These are phyloP conservation scores for Nyssa sinensis DNA, from an alignment of 148 eudicot species.

Conservation along the genomic window DNA sequence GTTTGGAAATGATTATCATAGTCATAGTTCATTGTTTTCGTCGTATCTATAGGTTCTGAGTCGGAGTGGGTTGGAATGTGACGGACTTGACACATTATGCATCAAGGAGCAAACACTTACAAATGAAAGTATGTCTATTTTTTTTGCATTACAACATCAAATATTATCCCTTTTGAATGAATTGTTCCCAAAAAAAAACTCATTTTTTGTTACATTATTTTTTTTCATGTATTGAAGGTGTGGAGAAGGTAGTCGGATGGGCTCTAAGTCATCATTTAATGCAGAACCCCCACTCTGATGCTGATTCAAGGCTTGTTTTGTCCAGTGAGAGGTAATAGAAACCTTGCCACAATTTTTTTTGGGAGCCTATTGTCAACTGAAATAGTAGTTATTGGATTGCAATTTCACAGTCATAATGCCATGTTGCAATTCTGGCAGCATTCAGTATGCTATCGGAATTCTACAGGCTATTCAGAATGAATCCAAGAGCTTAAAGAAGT, in stretches of 20 bases:
- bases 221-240: slow-evolving; percentile 52
- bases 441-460: slow-evolving; percentile 69
- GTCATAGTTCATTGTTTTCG: slow-evolving; percentile 1
- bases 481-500: slow-evolving; percentile 79
- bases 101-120: slow-evolving; percentile 69
- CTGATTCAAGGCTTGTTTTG: slow-evolving; percentile 59
- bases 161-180: not conserved
- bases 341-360: not conserved
- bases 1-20: not conserved
- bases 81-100: slow-evolving; percentile 67
- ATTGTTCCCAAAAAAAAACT: not conserved
- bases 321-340: slow-evolving; percentile 62
- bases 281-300: slow-evolving; percentile 46
- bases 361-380: not conserved
- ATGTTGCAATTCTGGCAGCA: slow-evolving; percentile 48
- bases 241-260: slow-evolving; percentile 93
- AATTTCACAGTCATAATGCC: not conserved
- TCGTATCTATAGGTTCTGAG: slow-evolving; percentile 57
- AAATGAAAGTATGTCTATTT: slow-evolving; percentile 61
- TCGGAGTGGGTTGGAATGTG: slow-evolving; percentile 73
- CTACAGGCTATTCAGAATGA: slow-evolving; percentile 77
- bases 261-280: slow-evolving; percentile 83
- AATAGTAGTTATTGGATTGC: not conserved
- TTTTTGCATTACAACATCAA: not conserved
- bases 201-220: not conserved